Percentiles rank a stretch among this genome's conserved stretches.
Evolutionary conservation across 164 flowering plant species (phyloP).

Genomic region (Macadamia integrifolia): DNA sequence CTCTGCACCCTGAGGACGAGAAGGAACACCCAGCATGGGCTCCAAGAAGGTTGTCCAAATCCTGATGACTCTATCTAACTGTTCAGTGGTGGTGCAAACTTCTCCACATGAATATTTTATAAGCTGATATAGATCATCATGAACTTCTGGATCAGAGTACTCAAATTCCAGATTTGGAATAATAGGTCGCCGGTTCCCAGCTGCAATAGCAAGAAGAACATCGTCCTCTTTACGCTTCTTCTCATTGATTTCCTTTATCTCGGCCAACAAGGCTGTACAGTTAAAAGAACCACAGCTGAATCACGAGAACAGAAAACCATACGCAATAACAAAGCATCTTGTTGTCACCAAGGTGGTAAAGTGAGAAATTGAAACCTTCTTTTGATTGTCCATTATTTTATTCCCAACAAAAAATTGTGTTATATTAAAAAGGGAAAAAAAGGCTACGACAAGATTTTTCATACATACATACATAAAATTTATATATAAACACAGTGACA

Average conservation of each 20-base stretch:
- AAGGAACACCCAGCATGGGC: slow-evolving; percentile 70
- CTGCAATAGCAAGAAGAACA: slow-evolving; percentile 66
- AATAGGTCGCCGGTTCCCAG: slow-evolving; percentile 63
- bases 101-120: slow-evolving; percentile 77
- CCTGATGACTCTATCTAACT: slow-evolving; percentile 82
- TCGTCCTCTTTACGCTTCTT: slow-evolving; percentile 74
- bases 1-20: slow-evolving; percentile 67
- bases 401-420: too few species aligned
- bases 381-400: too few species aligned
- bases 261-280: slow-evolving; percentile 65
- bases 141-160: slow-evolving; percentile 65
- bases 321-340: not conserved
- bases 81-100: slow-evolving; percentile 69
- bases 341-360: too few species aligned
- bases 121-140: slow-evolving; percentile 78
- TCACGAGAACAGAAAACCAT: slow-evolving; percentile 4
- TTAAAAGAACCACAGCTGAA: not conserved
- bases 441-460: too few species aligned
- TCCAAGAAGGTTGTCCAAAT: slow-evolving; percentile 90
- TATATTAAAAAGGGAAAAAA: too few species aligned
- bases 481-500: too few species aligned
- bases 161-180: slow-evolving; percentile 61
- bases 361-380: too few species aligned
- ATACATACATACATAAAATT: too few species aligned
- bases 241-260: slow-evolving; percentile 85